phyloP scores from a whole-genome alignment of 2,329 filamentous ascomycete genomes.

The Pseudopyrenochaeta lycopersici region DNA sequence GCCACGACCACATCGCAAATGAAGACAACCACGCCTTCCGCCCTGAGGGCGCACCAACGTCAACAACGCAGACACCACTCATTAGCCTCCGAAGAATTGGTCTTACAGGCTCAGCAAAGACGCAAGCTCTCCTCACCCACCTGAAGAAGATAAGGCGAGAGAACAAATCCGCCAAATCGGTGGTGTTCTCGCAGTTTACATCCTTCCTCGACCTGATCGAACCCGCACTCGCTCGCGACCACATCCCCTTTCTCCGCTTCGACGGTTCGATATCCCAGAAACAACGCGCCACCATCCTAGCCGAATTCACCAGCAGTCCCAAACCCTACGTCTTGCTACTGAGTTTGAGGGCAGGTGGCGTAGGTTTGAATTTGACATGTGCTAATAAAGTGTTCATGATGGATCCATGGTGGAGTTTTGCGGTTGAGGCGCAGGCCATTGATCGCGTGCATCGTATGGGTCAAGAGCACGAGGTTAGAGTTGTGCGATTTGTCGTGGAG shows the following conservation, averaged over 20 bases:
- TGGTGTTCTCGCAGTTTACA: conserved; percentile 97
- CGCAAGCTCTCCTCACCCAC: conserved; percentile 79
- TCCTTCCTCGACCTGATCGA: conserved; percentile 93
- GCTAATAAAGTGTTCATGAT: conserved; percentile 96
- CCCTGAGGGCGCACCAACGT: conserved; percentile 31
- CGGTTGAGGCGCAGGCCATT: conserved; percentile 95
- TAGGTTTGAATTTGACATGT: conserved; percentile 90
- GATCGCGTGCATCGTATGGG: conserved; percentile 98
- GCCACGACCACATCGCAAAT: conserved; percentile 70
- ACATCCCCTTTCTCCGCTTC: conserved; percentile 83
- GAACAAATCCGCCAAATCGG: conserved; percentile 79
- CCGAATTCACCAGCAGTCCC: conserved; percentile 67
- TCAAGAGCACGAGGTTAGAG: conserved; percentile 83
- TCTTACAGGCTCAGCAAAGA: conserved; percentile 84
- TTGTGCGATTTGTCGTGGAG: conserved; percentile 87
- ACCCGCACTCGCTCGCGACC: conserved; percentile 75
- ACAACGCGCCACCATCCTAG: conserved; percentile 78
- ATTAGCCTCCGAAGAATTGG: conserved; percentile 70
- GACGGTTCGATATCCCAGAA: conserved; percentile 93
- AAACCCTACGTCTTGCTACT: conserved; percentile 81
- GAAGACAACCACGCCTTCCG: conserved; percentile 53
- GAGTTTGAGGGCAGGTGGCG: conserved; percentile 87
- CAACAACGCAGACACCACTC: conserved; percentile 51
- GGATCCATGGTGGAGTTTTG: conserved; percentile 99
- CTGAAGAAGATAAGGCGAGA: conserved; percentile 73